Evolutionary conservation across 2,329 filamentous ascomycete species (phyloP).

Genomic region (Fusarium algeriense): DNA sequence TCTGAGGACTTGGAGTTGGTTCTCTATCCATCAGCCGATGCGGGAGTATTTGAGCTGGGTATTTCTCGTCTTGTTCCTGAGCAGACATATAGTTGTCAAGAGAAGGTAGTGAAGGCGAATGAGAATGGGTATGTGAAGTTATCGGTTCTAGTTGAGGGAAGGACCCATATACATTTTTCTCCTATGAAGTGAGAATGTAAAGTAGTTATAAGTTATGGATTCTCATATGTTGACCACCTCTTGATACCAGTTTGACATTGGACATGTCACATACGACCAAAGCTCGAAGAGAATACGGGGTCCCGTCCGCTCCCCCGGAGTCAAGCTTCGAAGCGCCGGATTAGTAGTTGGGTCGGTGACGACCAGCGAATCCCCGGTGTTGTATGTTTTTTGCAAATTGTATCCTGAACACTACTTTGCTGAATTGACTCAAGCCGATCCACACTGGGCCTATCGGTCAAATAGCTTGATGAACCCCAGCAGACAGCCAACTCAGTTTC

Average conservation of each 20-base stretch:
- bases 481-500: too few species aligned
- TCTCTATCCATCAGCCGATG: background rate
- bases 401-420: background rate
- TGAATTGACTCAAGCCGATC: too few species aligned
- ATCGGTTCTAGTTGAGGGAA: accelerated
- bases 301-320: conserved; percentile 3
- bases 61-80: background rate
- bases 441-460: too few species aligned
- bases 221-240: background rate
- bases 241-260: accelerated
- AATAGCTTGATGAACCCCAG: too few species aligned
- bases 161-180: background rate
- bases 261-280: background rate
- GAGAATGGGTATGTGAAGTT: background rate
- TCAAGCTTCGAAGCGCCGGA: conserved; percentile 11
- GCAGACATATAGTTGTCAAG: background rate
- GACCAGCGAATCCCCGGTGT: conserved; percentile 10
- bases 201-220: too few species aligned
- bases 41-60: accelerated
- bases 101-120: background rate
- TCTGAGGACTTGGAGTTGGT: background rate
- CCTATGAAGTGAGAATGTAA: background rate
- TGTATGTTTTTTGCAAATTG: background rate
- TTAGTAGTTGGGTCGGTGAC: conserved; percentile 13
- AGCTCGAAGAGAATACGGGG: conserved; percentile 11